Conservation (phyloP, 805 yeast species). For the Yarrowia bubula region DNA sequence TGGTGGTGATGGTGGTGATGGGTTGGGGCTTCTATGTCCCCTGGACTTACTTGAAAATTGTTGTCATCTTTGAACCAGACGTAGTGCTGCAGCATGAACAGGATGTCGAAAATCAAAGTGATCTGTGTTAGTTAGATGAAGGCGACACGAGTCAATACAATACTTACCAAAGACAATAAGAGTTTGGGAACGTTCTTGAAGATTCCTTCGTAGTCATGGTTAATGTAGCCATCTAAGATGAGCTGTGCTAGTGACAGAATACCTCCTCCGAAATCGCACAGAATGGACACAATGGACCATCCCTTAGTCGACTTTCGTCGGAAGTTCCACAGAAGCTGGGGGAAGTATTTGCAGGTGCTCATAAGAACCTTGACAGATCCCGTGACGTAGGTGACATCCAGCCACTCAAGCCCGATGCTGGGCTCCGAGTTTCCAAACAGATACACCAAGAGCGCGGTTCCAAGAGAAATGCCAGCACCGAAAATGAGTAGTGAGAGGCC, state of each 20-base stretch:
- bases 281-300: constrained; percentile 44
- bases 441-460: constrained; percentile 33
- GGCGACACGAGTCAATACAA: not conserved
- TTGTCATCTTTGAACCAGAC: constrained; percentile 5
- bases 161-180: constrained; percentile 43
- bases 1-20: constrained; percentile 11
- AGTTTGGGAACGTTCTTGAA: constrained; percentile 47
- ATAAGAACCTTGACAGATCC: constrained; percentile 48
- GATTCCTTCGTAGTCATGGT: constrained; percentile 38
- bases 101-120: constrained; percentile 37
- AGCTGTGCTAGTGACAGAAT: constrained; percentile 44
- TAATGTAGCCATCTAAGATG: constrained; percentile 42
- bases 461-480: constrained; percentile 31
- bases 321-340: constrained; percentile 47
- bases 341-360: constrained; percentile 49
- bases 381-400: constrained; percentile 44
- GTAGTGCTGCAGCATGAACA: constrained; percentile 39
- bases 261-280: constrained; percentile 47
- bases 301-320: constrained; percentile 48
- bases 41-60: constrained; percentile 7
- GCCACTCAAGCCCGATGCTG: constrained; percentile 29
- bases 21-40: not conserved
- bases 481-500: constrained; percentile 34
- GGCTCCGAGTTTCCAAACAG: constrained; percentile 1
- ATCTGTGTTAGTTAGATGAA: constrained; percentile 28